Base-by-base conservation (phyloP, 768 basidiomycete genomes). In the Pleurotus ostreatus region DNA sequence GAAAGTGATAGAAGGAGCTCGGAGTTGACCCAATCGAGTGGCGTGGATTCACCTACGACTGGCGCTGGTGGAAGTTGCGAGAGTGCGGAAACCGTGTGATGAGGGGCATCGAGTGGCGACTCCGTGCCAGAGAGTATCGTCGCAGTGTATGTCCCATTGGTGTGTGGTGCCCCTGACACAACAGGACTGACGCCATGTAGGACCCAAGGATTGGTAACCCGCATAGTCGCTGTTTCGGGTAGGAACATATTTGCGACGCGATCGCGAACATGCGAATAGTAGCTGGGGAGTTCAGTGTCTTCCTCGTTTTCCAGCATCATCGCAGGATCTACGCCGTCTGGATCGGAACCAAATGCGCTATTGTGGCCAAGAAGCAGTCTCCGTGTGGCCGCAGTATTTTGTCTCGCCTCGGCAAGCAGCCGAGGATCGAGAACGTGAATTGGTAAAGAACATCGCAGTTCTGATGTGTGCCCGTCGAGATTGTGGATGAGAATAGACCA, bases 401-500 rank as follows among this genome's bases (percentile, higher is more conserved):
- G 75, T 37, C 86, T 78, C 1, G 92, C 88, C 66, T 97, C 94
- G 12, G 85, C 78, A 13, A 90, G 76, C 1, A 96, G 73, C 11
- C 81, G 76, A 57, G 80, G 67, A 61, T 94, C 87, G 20, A 98
- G 85, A 47, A 98, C 78, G 65, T 91, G 84, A 34, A 98, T 71
- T 0, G 96, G 96, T 4, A 98, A 78, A 1, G 94, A 94, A 69
- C 96, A 98, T 13, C 94, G 85, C n/a, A 98, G 78, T 69, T 98
- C 94, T 7, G 93, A 95, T 2, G 85, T 87, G 66, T 98, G 96
- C 0, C 94, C 94, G 66, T 98, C 96, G 5, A 78, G 77, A 66
- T 98, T 98, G 60, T 78, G 78, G 65, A 95, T 88, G 52, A 85
- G 74, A 59, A 92, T 88, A 13, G 68, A 81, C 90, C 90, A 92